Base-by-base conservation (phyloP, 2,329 filamentous ascomycete species). In the Aspergillus piperis region DNA sequence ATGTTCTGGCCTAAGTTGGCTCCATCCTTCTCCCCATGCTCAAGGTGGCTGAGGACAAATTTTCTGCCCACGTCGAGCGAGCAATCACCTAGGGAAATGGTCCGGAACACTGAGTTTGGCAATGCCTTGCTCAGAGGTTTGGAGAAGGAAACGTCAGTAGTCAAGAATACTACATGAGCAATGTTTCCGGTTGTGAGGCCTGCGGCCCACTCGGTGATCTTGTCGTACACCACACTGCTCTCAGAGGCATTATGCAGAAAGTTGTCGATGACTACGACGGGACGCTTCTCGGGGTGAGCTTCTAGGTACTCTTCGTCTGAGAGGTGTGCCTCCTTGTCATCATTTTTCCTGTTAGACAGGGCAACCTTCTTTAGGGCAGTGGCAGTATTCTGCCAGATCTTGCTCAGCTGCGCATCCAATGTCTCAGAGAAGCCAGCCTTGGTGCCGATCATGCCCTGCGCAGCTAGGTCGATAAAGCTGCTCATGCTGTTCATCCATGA, bases 401-500 rank as follows among this genome's bases (percentile, higher is more conserved):
- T 96, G 73, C 85, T 87, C 15, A 98, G 80, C 69, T 98, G 93
- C 0, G 90, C 88, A 71, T 97, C 94, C 27, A 97, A 80, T 0
- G 92, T 97, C 73, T 97, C 94, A 0, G 91, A 96, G 72, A 98
- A 96, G 7, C 93, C 93, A 5, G 92, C 90, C 77, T 98, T 97
- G 60, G 96, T 90, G 11, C 94, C 94, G 19, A 94, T 96, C 11
- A 95, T 95, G 68, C 93, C 91, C 74, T 97, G 94, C 1, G 95
- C 91, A 21, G 94, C 95, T 39, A 98, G 84, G 68, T 98, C 95
- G 64, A 96, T 83, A 78, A 97, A 86, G 73, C 92, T 96, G 77
- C 91, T 96, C 66, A 98, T 86, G 70, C 88, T 96, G 76, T 98
- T 97, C 78, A 96, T 90, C 91, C 93, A 98, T 0, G 91, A 96